Conservation (phyloP, 2,329 filamentous ascomycete species). For the Podosphaera xanthii region DNA sequence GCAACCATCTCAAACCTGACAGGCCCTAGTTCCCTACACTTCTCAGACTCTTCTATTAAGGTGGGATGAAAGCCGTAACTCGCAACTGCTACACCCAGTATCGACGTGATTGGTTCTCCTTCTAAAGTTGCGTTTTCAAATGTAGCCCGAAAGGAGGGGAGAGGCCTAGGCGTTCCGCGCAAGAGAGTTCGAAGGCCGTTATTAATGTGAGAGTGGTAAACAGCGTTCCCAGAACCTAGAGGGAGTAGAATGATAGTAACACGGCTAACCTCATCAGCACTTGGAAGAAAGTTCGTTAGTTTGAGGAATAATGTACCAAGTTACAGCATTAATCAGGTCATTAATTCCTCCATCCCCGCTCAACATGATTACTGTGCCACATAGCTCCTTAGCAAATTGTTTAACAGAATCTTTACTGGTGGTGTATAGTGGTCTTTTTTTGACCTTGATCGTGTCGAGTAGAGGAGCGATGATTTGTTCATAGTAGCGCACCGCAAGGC, state of each 20-base stretch:
- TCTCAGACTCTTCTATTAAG: conserved; percentile 77
- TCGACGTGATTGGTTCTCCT: conserved; percentile 11
- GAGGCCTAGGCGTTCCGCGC: conserved; percentile 25
- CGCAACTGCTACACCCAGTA: conserved; percentile 62
- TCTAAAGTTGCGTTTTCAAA: conserved; percentile 25
- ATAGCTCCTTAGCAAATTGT: conserved; percentile 35
- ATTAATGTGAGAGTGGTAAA: conserved; percentile 30
- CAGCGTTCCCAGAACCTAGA: conserved; percentile 41
- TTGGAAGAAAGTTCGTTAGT: conserved; percentile 7
- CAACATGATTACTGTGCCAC: conserved; percentile 45
- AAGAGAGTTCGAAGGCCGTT: conserved; percentile 33
- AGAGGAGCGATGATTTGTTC: conserved; percentile 30
- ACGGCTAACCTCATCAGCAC: conserved; percentile 3
- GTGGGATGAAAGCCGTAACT: conserved; percentile 81
- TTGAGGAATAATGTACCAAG: conserved; percentile 5
- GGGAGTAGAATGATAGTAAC: conserved; percentile 24
- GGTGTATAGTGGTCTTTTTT: conserved; percentile 37
- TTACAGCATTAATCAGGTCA: conserved; percentile 51
- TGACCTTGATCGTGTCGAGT: conserved; percentile 24
- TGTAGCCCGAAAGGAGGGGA: conserved; percentile 38
- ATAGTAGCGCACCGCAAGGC: conserved; percentile 32
- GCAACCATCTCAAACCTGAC: conserved; percentile 73
- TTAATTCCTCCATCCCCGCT: conserved; percentile 75
- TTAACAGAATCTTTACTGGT: conserved; percentile 37
- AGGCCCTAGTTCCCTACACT: conserved; percentile 53